A percentile compares a stretch with the other conserved stretches of the same genome.
Evolutionary conservation across 306 rosid species (phyloP).

Genomic region (Sechiopsis laciniata): DNA sequence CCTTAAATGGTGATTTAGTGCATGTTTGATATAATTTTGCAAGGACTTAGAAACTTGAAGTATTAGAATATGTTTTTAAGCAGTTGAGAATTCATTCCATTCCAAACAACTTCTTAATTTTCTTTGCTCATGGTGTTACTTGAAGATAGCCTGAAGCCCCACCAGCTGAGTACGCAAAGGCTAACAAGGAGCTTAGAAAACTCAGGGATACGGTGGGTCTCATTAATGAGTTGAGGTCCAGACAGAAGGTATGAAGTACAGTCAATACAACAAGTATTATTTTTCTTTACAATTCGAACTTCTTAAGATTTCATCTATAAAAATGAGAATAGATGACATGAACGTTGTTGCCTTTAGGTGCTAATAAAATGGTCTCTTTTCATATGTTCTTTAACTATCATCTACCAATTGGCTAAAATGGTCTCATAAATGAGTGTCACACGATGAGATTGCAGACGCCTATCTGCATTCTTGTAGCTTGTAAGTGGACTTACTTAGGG

Average conservation of each 20-base stretch:
- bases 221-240: constrained; percentile 54
- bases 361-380: neutral
- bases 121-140: constrained; percentile 30
- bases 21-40: too few relatives aligned
- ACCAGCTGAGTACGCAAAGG: constrained; percentile 70
- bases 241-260: constrained; percentile 53
- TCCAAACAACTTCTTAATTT: neutral
- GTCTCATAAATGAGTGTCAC: neutral
- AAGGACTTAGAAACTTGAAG: too few relatives aligned
- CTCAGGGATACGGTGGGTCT: constrained; percentile 60
- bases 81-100: too few relatives aligned
- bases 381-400: neutral
- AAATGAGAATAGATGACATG: neutral
- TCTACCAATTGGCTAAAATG: neutral
- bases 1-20: neutral
- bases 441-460: constrained; percentile 4
- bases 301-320: neutral
- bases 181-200: constrained; percentile 83
- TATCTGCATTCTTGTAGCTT: neutral
- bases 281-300: neutral
- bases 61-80: too few relatives aligned
- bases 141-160: constrained; percentile 86
- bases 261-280: neutral
- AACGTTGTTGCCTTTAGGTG: neutral
- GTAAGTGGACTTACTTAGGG: neutral